A percentile compares a stretch with the other conserved stretches of the same genome.
phyloP scores from a whole-genome alignment of 495 filamentous ascomycete species.

The Talaromyces adpressus region DNA sequence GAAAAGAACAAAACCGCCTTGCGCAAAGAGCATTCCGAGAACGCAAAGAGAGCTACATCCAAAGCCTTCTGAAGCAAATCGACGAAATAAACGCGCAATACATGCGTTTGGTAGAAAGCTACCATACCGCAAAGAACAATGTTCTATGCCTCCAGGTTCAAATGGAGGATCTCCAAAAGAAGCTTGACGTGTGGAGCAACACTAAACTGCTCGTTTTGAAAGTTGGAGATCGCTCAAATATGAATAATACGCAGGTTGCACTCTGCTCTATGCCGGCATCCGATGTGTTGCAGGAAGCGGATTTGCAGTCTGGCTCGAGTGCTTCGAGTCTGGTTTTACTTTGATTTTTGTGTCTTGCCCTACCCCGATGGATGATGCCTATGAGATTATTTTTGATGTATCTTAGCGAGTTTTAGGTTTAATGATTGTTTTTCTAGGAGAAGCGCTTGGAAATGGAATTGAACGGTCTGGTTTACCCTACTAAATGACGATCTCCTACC shows the following conservation, averaged over 20 bases:
- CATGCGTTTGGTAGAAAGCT: neutral
- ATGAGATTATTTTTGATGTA: neutral
- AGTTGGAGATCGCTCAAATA: neutral
- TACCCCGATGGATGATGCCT: neutral
- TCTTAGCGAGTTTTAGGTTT: neutral
- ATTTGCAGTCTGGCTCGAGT: neutral
- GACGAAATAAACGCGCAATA: constrained; percentile 2
- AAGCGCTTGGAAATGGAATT: neutral
- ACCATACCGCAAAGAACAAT: neutral
- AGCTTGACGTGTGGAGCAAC: neutral
- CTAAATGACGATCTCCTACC: neutral
- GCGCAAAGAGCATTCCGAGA: constrained; percentile 4
- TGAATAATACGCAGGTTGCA: neutral
- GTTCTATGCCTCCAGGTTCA: neutral
- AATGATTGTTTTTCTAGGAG: neutral
- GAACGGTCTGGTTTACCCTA: neutral
- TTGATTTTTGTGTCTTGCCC: neutral
- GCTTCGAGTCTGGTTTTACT: constrained; percentile 2
- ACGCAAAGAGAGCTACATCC: constrained; percentile 4
- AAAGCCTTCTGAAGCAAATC: neutral
- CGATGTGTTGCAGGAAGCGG: neutral
- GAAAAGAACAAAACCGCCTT: constrained; percentile 2
- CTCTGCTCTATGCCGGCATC: neutral
- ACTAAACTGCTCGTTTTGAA: neutral
- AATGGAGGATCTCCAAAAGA: neutral